phyloP scores from a whole-genome alignment of 257 asterid species.

The Rhazya stricta region DNA sequence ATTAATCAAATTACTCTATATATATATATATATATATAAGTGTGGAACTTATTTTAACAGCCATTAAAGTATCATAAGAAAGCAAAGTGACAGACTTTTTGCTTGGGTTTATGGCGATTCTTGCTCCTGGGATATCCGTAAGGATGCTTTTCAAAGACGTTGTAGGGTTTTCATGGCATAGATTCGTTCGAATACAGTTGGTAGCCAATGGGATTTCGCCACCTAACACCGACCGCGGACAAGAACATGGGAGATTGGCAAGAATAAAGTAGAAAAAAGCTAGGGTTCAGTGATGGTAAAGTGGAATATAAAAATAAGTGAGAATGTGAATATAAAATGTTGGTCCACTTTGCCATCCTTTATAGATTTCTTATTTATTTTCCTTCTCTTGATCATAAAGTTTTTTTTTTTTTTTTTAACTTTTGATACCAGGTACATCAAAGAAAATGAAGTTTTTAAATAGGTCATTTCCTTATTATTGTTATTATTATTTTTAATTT shows the following conservation, averaged over 20 bases:
- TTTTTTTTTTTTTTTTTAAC: background rate
- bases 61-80: background rate
- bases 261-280: constrained; percentile 28
- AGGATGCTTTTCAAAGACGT: constrained; percentile 4
- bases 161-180: constrained; percentile 2
- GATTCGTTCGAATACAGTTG: constrained; percentile 7
- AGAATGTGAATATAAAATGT: background rate
- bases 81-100: background rate
- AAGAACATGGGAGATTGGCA: constrained; percentile 21
- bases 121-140: background rate
- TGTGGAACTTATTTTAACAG: background rate
- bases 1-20: too few relatives aligned
- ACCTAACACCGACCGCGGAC: constrained; percentile 26
- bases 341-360: constrained; percentile 12
- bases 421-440: too few relatives aligned
- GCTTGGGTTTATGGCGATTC: constrained; percentile 8
- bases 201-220: constrained; percentile 12
- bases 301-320: constrained; percentile 27
- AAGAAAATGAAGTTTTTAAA: too few relatives aligned
- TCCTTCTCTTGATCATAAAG: background rate
- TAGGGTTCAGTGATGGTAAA: constrained; percentile 24
- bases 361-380: background rate
- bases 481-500: too few relatives aligned
- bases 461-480: too few relatives aligned
- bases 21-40: too few relatives aligned